Evolutionary conservation across 1,284 basidiomycete species (phyloP).

Genomic region (Cryptococcus sp.): DNA sequence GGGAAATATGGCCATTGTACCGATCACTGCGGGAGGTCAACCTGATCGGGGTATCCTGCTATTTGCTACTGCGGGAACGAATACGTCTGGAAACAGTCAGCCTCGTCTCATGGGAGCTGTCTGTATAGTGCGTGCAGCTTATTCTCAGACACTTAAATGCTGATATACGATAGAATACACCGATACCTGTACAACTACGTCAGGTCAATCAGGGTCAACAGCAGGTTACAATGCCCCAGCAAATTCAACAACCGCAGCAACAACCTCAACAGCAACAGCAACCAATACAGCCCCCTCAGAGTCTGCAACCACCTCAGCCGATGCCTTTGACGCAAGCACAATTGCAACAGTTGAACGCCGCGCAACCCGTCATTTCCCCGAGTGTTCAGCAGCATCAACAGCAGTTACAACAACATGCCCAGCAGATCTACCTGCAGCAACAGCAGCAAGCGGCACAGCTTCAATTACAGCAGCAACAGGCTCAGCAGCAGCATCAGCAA

Average conservation of each 20-base stretch:
- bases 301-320: not conserved
- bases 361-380: not conserved
- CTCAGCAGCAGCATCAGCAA: not conserved
- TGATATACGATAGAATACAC: not conserved
- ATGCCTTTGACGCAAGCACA: not conserved
- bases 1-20: not conserved
- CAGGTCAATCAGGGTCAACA: slow-evolving; percentile 8
- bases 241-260: slow-evolving; percentile 7
- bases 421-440: not conserved
- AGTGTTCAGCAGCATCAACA: not conserved
- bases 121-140: not conserved
- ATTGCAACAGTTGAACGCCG: not conserved
- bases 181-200: not conserved
- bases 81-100: not conserved
- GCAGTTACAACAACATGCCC: not conserved
- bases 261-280: not conserved
- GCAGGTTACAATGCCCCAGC: slow-evolving; percentile 6
- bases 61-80: not conserved
- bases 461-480: not conserved
- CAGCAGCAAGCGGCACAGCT: not conserved
- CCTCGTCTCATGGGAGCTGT: not conserved
- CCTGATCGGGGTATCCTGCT: not conserved
- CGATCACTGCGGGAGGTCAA: not conserved
- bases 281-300: not conserved
- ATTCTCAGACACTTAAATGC: not conserved